Base-by-base conservation (phyloP, 2,329 filamentous ascomycete genomes). In the Trichoderma gracile region DNA sequence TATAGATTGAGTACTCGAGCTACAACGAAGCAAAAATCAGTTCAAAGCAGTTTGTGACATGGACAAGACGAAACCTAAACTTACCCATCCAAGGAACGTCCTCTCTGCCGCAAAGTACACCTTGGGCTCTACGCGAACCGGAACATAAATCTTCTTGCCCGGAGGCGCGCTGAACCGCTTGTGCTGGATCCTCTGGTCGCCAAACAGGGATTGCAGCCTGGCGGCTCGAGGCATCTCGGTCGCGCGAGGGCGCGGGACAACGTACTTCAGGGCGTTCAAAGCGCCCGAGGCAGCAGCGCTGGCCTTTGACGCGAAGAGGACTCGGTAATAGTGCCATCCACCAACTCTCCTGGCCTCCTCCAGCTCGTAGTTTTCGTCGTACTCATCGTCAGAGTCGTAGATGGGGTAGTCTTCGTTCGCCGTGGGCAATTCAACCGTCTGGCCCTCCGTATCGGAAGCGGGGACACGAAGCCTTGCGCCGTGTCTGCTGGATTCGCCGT, bases 101-200 rank as follows among this genome's bases (percentile, higher is more conserved):
- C 95, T 87, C 78, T 99, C 95, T 0, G 93, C 93, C 23, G 95
- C 95, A 74, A 99, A 97, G 77, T 93, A 97, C 57, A 99, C 95
- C 79, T 99, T 99, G 40, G 95, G 95, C 77, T 99, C 95, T 40
- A 99, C 93, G 55, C 95, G 88, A 63, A 98, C 89, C 15, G 94
- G 94, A 25, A 99, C 95, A 72, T 98, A 94, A 65, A 99, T 98
- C 76, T 91, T 91, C 86, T 93, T 94, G 61, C 91, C 91, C 75
- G 86, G 88, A 14, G 91, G 91, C 9, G 91, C 90, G 74, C 87
- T 89, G 79, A 93, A 86, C 70, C 78, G 82, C 75, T 82, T 85
- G 33, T 76, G 80, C 68, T 84, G 81, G 27, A 88, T 82, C 78
- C 87, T 71, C 71, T 83, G 77, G 56, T 76, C 73, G 7, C 84